A percentile compares a stretch with the other conserved stretches of the same genome.
Evolutionary conservation across 495 filamentous ascomycete species (phyloP).

Genomic region (Daldinia loculata): DNA sequence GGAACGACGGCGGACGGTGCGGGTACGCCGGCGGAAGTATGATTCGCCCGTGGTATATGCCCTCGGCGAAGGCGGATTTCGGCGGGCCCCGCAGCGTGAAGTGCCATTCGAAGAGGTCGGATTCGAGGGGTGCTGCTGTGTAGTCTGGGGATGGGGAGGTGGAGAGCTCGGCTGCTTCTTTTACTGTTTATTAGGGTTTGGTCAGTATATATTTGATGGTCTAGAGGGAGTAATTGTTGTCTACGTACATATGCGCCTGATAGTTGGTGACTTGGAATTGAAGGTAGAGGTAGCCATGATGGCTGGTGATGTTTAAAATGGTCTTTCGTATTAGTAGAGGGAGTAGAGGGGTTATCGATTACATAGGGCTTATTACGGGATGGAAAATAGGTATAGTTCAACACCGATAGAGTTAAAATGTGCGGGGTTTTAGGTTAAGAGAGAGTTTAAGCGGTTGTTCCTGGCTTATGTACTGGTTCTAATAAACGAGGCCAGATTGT

Average conservation of each 20-base stretch:
- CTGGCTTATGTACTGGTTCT: background rate
- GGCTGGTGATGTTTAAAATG: constrained; percentile 13
- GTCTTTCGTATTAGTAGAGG: constrained; percentile 16
- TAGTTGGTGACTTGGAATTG: constrained; percentile 81
- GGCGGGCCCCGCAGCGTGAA: constrained; percentile 96
- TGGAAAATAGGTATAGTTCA: background rate
- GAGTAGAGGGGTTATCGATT: constrained; percentile 18
- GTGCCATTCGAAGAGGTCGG: constrained; percentile 98
- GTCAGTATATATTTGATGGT: constrained; percentile 23
- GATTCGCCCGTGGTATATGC: constrained; percentile 96
- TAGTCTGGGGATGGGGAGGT: constrained; percentile 80
- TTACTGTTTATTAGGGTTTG: constrained; percentile 59
- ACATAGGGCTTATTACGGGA: constrained; percentile 19
- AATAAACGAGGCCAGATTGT: background rate
- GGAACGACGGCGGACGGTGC: constrained; percentile 87
- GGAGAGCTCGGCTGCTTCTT: constrained; percentile 87
- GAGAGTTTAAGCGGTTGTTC: background rate
- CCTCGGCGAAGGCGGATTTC: constrained; percentile 74
- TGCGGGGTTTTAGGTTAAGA: background rate
- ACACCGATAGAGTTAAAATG: background rate
- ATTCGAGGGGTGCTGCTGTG: constrained; percentile 80
- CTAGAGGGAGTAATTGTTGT: constrained; percentile 11
- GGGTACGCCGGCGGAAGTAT: constrained; percentile 88
- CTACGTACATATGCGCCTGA: constrained; percentile 75
- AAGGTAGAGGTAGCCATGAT: constrained; percentile 59